Evolutionary conservation across 2,329 filamentous ascomycete species (phyloP).

Genomic region (Claviceps citrina): DNA sequence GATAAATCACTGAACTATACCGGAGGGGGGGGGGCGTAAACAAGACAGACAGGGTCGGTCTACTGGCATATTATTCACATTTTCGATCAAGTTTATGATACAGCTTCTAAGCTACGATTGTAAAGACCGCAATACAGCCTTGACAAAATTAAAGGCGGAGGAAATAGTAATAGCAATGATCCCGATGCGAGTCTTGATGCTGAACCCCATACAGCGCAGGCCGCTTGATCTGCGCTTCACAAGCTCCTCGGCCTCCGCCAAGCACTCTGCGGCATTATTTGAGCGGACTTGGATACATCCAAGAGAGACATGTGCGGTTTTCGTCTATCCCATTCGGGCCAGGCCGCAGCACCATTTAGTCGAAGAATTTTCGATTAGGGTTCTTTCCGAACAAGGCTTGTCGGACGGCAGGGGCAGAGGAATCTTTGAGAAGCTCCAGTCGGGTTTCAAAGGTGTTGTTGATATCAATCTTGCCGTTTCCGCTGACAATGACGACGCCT

Average conservation of each 20-base stretch:
- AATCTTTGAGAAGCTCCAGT: conserved; percentile 67
- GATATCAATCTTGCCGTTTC: conserved; percentile 87
- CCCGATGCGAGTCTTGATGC: conserved; percentile 10
- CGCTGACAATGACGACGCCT: conserved; percentile 66
- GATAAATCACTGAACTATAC: conserved; percentile 1
- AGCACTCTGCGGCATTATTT: conserved; percentile 9
- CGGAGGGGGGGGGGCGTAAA: too few relatives aligned
- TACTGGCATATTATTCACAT: not conserved
- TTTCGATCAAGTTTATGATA: conserved; percentile 11
- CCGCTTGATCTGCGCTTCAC: not conserved
- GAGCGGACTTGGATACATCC: not conserved
- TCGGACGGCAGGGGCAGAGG: conserved; percentile 70
- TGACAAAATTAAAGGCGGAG: not conserved
- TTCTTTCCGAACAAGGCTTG: conserved; percentile 87
- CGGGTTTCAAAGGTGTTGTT: conserved; percentile 97
- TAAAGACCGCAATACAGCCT: conserved; percentile 10
- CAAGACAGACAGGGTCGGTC: too few relatives aligned
- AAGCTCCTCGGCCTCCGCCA: not conserved
- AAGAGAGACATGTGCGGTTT: not conserved
- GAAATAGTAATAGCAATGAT: not conserved
- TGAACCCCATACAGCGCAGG: not conserved
- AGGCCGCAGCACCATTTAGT: conserved; percentile 38
- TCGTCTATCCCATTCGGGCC: not conserved
- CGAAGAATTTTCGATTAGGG: conserved; percentile 86
- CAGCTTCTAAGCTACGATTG: conserved; percentile 17